These are phyloP conservation scores for Triglochin maritima DNA, from an alignment of 106 monocot genomes.

Conservation along the genomic window DNA sequence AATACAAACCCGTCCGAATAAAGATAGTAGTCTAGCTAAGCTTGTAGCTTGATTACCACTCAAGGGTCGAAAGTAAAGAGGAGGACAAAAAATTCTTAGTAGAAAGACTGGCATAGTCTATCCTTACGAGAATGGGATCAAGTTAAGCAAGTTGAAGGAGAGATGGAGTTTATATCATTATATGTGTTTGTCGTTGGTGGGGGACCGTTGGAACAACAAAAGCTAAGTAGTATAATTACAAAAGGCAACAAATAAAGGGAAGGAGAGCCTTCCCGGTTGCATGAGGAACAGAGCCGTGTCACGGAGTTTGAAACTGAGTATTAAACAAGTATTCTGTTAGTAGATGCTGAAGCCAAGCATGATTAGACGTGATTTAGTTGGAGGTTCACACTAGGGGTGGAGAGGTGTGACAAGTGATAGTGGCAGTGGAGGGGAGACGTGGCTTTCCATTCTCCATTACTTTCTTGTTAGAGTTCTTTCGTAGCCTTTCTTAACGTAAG, in stretches of 20 bases:
- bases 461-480: not conserved
- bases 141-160: no score
- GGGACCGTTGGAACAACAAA: not conserved
- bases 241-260: not conserved
- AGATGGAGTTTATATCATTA: no score
- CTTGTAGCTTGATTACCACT: no score
- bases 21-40: no score
- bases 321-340: not conserved
- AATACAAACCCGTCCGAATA: no score
- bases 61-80: no score
- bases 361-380: not conserved
- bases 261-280: not conserved
- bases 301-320: not conserved
- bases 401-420: slow-evolving; percentile 2
- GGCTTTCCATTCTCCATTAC: not conserved
- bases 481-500: not conserved
- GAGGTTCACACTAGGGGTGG: not conserved
- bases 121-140: no score
- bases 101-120: no score
- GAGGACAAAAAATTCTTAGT: no score
- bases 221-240: not conserved
- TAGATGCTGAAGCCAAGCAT: not conserved
- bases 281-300: not conserved
- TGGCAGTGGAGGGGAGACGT: not conserved
- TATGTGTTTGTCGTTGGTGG: no score